phyloP scores from a whole-genome alignment of 257 asterid species.

The Solanum etuberosum region DNA sequence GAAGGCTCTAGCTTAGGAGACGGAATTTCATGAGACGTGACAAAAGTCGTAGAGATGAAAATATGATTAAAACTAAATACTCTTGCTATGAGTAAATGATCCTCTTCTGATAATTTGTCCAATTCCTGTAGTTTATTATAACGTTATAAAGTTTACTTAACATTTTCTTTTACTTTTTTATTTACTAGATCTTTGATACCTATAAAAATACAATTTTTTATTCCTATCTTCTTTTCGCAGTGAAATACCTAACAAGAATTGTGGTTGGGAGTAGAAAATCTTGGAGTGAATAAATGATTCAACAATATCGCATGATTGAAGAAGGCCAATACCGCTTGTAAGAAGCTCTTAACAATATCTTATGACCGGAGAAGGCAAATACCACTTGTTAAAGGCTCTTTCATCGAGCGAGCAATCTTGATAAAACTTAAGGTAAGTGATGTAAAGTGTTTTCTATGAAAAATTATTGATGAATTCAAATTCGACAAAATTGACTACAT shows the following conservation, averaged over 20 bases:
- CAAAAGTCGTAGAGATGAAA: background rate
- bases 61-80: background rate
- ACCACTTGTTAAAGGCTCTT: background rate
- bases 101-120: background rate
- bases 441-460: background rate
- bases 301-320: background rate
- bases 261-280: background rate
- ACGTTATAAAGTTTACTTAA: background rate
- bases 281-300: background rate
- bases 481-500: background rate
- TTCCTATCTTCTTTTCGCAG: background rate
- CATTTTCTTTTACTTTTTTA: too few relatives aligned
- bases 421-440: background rate
- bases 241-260: background rate
- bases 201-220: too few relatives aligned
- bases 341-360: background rate
- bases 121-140: too few relatives aligned
- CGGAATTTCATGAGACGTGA: too few relatives aligned
- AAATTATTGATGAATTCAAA: background rate
- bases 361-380: background rate
- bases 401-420: background rate
- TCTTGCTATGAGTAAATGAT: background rate
- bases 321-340: background rate
- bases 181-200: background rate
- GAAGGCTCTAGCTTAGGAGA: background rate